Conservation (phyloP, 805 yeast species). For the Yamadazyma nakazawae region DNA sequence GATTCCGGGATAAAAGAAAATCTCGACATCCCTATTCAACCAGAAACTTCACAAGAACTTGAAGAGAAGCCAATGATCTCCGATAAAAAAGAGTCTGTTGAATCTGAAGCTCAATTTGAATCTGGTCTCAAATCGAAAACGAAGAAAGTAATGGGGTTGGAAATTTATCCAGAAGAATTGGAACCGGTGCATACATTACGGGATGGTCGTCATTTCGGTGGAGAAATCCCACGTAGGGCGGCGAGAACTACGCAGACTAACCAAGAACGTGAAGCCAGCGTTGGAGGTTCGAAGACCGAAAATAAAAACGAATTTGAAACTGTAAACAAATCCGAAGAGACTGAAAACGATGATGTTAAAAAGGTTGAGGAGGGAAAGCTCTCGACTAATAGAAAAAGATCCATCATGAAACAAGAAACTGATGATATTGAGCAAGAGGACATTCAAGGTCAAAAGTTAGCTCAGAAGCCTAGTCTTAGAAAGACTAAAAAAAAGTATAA, state of each 20-base stretch:
- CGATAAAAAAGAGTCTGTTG: no score
- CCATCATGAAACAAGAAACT: background rate
- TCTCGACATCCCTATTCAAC: no score
- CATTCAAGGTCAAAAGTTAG: background rate
- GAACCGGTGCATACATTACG: constrained; percentile 24
- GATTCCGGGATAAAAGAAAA: no score
- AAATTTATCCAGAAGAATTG: constrained; percentile 17
- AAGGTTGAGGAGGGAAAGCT: background rate
- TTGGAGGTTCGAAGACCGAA: background rate
- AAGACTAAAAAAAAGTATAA: no score
- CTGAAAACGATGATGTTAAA: background rate
- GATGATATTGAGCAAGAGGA: background rate
- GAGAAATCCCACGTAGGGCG: background rate
- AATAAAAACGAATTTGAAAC: background rate
- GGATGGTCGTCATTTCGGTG: constrained; percentile 23
- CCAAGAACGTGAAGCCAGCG: background rate
- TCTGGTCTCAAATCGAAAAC: background rate
- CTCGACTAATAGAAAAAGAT: background rate
- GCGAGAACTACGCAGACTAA: background rate
- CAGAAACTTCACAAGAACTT: no score
- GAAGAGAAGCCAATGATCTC: no score
- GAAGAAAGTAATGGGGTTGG: constrained; percentile 22
- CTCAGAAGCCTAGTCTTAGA: background rate
- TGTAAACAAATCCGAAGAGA: background rate
- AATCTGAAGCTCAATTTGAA: background rate